Base-by-base conservation (phyloP, 345 rosid species). In the Anacardium occidentale region DNA sequence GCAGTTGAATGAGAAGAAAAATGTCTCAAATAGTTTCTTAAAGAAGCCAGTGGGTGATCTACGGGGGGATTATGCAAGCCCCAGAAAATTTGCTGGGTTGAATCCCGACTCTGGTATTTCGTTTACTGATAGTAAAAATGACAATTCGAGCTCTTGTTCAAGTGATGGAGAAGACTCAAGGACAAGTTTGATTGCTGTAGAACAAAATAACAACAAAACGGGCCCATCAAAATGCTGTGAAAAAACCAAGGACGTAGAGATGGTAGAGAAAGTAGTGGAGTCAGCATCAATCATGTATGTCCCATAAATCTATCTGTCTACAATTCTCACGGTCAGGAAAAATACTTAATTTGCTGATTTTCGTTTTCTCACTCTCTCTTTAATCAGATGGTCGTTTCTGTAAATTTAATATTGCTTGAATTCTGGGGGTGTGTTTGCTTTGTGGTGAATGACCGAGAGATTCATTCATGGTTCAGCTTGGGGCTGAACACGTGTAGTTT, bases 401-500 rank as follows among this genome's bases (percentile, higher is more conserved):
- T 89, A 89, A 74, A 91, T 89, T n/a, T 81, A 78, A 72, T 59
- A 76, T 82, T 69, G 78, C 73, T 54, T 68, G 66, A 18, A 61
- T 45, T 47, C 18, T 25, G 76, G 83, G 74, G 77, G 68, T 51
- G 62, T 57, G 61, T 57, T 57, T 66, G 51, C 71, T 69, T 69
- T 72, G 73, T 66, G 52, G 62, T 72, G 40, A 81, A 77, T 76
- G 82, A 77, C 76, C 80, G 66, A 75, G 72, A 57, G 47, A 73
- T 76, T 70, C 47, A 69, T 76, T 71, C 47, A 69, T 74, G 83
- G 88, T 87, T 91, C 97, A 91, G 77, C 84, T 81, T 74, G 68
- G 87, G 91, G 95, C 92, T 88, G 94, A 89, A 87, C 84, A 77
- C 70, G 77, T 81, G 76, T 71, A 69, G 77, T 55, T 75, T 76